Conservation (phyloP, 345 rosid genomes). For the Rubroshorea leprosula region DNA sequence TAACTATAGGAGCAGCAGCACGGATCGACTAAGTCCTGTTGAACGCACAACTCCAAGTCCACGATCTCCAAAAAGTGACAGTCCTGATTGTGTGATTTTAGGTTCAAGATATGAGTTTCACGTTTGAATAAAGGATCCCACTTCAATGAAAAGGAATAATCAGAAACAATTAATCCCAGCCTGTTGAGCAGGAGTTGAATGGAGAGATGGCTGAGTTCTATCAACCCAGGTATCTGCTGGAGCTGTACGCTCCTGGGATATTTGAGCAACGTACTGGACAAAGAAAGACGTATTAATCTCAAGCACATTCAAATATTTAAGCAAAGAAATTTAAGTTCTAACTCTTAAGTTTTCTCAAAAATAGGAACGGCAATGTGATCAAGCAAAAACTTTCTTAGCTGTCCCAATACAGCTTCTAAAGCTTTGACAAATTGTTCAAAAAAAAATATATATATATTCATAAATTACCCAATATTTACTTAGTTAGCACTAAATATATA, state of each 20-base stretch:
- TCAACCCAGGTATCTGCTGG: conserved; percentile 37
- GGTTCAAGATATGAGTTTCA: conserved; percentile 50
- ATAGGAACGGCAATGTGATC: conserved; percentile 74
- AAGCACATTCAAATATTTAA: not conserved
- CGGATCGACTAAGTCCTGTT: conserved; percentile 36
- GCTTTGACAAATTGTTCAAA: too few species aligned
- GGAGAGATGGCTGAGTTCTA: conserved; percentile 29
- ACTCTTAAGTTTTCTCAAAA: conserved; percentile 60
- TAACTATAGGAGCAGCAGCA: conserved; percentile 51
- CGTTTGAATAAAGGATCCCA: conserved; percentile 52
- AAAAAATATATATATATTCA: too few species aligned
- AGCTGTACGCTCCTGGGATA: conserved; percentile 44
- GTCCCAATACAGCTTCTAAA: conserved; percentile 64
- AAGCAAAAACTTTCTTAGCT: conserved; percentile 69
- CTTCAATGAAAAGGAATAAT: conserved; percentile 42
- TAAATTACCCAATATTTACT: too few species aligned
- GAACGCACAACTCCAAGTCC: conserved; percentile 40
- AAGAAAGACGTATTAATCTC: not conserved
- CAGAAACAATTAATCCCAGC: conserved; percentile 29
- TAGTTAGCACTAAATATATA: too few species aligned
- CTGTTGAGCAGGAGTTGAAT: conserved; percentile 22
- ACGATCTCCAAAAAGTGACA: conserved; percentile 56
- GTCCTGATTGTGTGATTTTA: conserved; percentile 38
- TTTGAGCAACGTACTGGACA: conserved; percentile 1
- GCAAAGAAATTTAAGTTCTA: not conserved